phyloP scores from a whole-genome alignment of 164 flowering plant genomes.

The Amborella trichopoda region DNA sequence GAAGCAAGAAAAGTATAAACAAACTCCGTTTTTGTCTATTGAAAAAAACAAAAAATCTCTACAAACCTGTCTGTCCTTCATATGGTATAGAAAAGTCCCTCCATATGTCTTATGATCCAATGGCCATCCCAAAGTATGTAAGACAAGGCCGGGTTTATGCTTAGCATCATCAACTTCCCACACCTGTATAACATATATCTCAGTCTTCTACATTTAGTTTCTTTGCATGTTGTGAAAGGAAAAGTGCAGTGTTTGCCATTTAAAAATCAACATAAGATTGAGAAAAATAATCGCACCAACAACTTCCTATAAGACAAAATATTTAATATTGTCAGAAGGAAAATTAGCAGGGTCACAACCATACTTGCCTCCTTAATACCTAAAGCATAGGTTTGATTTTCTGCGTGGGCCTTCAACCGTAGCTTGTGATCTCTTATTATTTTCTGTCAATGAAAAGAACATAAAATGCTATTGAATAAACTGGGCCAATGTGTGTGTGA shows the following conservation, averaged over 20 bases:
- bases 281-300: background rate
- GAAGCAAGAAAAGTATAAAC: no score
- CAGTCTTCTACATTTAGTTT: no score
- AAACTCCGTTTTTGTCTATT: no score
- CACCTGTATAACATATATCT: slow-evolving; percentile 32
- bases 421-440: slow-evolving; percentile 47
- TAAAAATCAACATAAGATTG: background rate
- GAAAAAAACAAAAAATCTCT: no score
- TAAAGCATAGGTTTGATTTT: slow-evolving; percentile 95
- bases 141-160: slow-evolving; percentile 72
- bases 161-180: slow-evolving; percentile 86
- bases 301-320: background rate
- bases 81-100: slow-evolving; percentile 94
- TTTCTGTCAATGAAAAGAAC: slow-evolving; percentile 39
- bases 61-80: slow-evolving; percentile 80
- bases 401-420: slow-evolving; percentile 61
- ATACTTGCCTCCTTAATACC: slow-evolving; percentile 97
- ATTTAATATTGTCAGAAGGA: background rate
- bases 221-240: no score
- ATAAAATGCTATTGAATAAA: no score
- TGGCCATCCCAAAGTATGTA: slow-evolving; percentile 98
- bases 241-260: background rate
- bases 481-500: no score
- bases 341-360: background rate
- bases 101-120: slow-evolving; percentile 89